Base-by-base conservation (phyloP, 1,139 yeast species). In the Tardiomyces blankii region DNA sequence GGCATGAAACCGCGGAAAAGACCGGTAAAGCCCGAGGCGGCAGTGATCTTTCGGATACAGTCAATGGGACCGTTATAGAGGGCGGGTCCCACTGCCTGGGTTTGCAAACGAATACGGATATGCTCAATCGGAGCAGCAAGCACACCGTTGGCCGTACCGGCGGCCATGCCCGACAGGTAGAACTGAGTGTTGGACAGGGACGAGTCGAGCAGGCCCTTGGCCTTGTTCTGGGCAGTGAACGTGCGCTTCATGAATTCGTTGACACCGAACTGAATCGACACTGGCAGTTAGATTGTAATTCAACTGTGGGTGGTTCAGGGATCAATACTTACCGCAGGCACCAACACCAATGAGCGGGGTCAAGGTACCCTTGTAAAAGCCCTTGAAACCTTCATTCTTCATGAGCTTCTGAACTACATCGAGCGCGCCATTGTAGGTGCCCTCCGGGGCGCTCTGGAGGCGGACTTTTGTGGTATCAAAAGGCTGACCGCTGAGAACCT, bases 401-500 rank as follows among this genome's bases (percentile, higher is more conserved):
- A 88, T 46, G 46, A 89, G 70, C 56, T 78, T 75, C 57, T 74
- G 75, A 39, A 87, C 79, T 5, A 87, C 95, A 56, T 86, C 94
- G 44, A 77, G 58, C 0, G 96, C 82, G 3, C 88, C 87, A 13
- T 68, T 67, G 55, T 85, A 85, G 21, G 80, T 77, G 3, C 93
- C 91, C 42, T 78, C 80, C 1, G 87, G 79, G 1, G 94, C 87
- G 8, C 91, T 81, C 60, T 89, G 96, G 43, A 89, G 71, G 52
- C 97, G 75, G 38, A 89, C 96, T 64, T 88, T 89, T 42, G 93
- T 86, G 11, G 95, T 86, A 63, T 89, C 97, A 58, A 89, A 89
- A 12, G 97, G 97, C 65, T 89, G 96, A 30, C 96, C 96, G n/a
- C 83, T 86, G 42, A 89, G 69, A 13, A 89, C 96, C 66, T 89